Conservation (phyloP, 2,329 filamentous ascomycete species). For the Trichoderma atroviride region DNA sequence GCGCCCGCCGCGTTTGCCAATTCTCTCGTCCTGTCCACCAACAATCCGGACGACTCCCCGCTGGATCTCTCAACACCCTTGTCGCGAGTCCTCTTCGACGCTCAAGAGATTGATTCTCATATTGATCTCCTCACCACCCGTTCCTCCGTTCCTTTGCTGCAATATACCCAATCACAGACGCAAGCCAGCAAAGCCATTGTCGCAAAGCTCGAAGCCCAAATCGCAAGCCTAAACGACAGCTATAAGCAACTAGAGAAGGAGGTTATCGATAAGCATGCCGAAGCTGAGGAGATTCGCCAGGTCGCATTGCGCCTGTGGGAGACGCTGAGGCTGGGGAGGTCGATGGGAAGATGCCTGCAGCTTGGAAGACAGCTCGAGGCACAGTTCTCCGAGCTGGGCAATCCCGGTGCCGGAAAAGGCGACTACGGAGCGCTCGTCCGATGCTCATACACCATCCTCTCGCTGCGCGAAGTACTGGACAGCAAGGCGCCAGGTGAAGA, state of each 20-base stretch:
- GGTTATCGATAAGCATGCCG: slow-evolving; percentile 81
- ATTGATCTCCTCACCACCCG: slow-evolving; percentile 88
- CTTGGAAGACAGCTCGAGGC: slow-evolving; percentile 84
- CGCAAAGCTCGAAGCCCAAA: slow-evolving; percentile 75
- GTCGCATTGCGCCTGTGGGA: slow-evolving; percentile 80
- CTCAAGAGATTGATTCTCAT: slow-evolving; percentile 94
- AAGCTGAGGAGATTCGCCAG: slow-evolving; percentile 78
- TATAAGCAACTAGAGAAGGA: slow-evolving; percentile 86
- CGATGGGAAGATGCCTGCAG: slow-evolving; percentile 76
- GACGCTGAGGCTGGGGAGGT: slow-evolving; percentile 74
- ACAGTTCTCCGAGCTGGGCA: slow-evolving; percentile 69
- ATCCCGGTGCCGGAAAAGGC: slow-evolving; percentile 57
- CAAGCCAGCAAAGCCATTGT: slow-evolving; percentile 73
- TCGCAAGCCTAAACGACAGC: slow-evolving; percentile 78
- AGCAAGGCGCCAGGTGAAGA: slow-evolving; percentile 71
- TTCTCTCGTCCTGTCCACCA: slow-evolving; percentile 82
- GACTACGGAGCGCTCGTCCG: slow-evolving; percentile 80
- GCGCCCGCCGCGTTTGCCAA: slow-evolving; percentile 84
- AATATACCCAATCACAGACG: slow-evolving; percentile 75
- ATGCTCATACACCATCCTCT: slow-evolving; percentile 77
- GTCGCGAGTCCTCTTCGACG: slow-evolving; percentile 91
- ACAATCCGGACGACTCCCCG: slow-evolving; percentile 86
- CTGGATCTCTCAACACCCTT: slow-evolving; percentile 93
- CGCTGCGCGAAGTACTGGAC: slow-evolving; percentile 71
- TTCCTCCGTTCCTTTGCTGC: slow-evolving; percentile 77